phyloP scores from a whole-genome alignment of 2,329 filamentous ascomycete species.

The Metarhizium robertsii region DNA sequence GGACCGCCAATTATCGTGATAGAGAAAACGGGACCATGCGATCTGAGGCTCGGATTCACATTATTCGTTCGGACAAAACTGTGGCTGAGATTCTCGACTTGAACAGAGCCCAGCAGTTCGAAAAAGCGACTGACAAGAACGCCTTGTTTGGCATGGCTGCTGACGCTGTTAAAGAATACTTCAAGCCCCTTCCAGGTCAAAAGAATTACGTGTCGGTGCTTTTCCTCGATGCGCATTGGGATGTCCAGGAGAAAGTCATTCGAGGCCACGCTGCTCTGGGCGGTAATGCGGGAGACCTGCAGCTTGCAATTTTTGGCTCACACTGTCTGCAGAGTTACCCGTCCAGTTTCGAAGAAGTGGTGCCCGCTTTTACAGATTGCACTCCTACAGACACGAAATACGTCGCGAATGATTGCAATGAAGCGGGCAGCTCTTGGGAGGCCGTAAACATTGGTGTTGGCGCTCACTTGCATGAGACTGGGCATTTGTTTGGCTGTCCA shows the following conservation, averaged over 20 bases:
- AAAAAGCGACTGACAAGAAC: constrained; percentile 56
- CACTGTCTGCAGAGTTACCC: constrained; percentile 90
- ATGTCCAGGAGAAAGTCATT: constrained; percentile 58
- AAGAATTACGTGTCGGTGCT: constrained; percentile 83
- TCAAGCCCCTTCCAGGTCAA: constrained; percentile 64
- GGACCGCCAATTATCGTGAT: constrained; percentile 70
- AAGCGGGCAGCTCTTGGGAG: constrained; percentile 88
- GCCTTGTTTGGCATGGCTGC: constrained; percentile 70
- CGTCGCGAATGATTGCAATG: constrained; percentile 78
- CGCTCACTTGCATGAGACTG: constrained; percentile 83
- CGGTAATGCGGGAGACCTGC: constrained; percentile 60
- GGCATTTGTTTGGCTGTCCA: constrained; percentile 82
- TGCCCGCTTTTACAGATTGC: constrained; percentile 81
- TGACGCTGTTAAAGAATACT: constrained; percentile 70
- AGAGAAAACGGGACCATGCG: constrained; percentile 63
- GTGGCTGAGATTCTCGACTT: constrained; percentile 74
- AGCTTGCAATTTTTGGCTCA: constrained; percentile 85
- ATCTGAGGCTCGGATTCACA: constrained; percentile 82
- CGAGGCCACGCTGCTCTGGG: constrained; percentile 80
- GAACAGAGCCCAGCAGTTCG: constrained; percentile 69
- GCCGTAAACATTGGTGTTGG: constrained; percentile 91
- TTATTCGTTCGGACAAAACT: constrained; percentile 76
- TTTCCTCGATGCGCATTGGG: constrained; percentile 84
- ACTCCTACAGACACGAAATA: constrained; percentile 74
- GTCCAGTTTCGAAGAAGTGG: constrained; percentile 78